phyloP scores from a whole-genome alignment of 306 rosid genomes.

The Gastrolobium bilobum region DNA sequence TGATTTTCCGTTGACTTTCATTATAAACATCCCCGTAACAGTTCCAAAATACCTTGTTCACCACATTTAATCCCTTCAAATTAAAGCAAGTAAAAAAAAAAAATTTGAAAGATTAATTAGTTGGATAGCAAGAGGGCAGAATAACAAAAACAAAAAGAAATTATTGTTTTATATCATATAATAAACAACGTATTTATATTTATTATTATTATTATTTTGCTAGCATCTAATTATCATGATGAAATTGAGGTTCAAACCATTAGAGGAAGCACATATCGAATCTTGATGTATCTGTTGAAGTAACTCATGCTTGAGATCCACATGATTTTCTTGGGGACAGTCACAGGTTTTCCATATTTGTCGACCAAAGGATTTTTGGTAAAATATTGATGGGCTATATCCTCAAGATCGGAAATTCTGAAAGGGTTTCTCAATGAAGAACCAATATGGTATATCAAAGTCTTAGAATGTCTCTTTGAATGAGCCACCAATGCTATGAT shows the following conservation, averaged over 20 bases:
- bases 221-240: not conserved
- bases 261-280: no score
- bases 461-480: conserved; percentile 1
- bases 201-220: no score
- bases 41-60: not conserved
- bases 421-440: conserved; percentile 52
- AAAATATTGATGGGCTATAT: conserved; percentile 10
- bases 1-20: no score
- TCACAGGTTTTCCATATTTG: conserved; percentile 29
- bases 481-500: conserved; percentile 48
- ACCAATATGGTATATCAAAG: conserved; percentile 52
- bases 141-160: not conserved
- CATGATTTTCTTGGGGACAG: not conserved
- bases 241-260: no score
- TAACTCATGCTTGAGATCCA: not conserved
- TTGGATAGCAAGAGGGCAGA: not conserved
- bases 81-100: not conserved
- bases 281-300: not conserved
- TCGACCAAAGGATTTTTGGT: conserved; percentile 41
- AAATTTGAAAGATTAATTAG: not conserved
- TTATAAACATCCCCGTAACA: no score
- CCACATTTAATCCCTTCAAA: not conserved
- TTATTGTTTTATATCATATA: no score
- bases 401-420: not conserved
- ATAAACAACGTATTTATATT: no score